Evolutionary conservation across 2,329 filamentous ascomycete species (phyloP).

Genomic region (Aspergillus calidoustus): DNA sequence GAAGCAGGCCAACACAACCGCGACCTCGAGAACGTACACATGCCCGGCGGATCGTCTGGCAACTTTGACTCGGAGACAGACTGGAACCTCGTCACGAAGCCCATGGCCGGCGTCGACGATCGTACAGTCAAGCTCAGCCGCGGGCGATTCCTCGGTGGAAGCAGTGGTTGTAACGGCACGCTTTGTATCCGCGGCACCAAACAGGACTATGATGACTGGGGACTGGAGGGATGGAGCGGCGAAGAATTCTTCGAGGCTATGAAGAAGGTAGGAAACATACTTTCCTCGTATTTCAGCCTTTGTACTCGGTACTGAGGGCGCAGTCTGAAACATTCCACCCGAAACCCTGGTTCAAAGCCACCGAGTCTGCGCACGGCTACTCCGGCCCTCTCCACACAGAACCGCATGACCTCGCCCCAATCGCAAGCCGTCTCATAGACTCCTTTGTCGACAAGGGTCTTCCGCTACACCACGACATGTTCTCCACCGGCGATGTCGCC

Average conservation of each 20-base stretch:
- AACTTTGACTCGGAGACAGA: constrained; percentile 50
- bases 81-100: constrained; percentile 50
- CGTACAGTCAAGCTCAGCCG: constrained; percentile 50
- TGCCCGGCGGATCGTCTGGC: constrained; percentile 51
- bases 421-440: constrained; percentile 59
- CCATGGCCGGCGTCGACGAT: constrained; percentile 46
- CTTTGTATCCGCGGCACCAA: constrained; percentile 49
- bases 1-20: constrained; percentile 54
- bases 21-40: constrained; percentile 52
- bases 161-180: constrained; percentile 51
- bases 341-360: constrained; percentile 62
- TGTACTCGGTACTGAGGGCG: not conserved
- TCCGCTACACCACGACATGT: constrained; percentile 63
- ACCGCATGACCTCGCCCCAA: constrained; percentile 63
- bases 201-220: constrained; percentile 61
- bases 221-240: constrained; percentile 58
- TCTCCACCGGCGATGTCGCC: constrained; percentile 56
- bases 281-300: too few species aligned
- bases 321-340: constrained; percentile 61
- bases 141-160: constrained; percentile 50
- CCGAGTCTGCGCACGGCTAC: constrained; percentile 54
- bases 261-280: constrained; percentile 50
- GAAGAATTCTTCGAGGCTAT: constrained; percentile 63
- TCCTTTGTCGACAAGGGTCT: constrained; percentile 61
- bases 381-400: constrained; percentile 60